A percentile compares a stretch with the other conserved stretches of the same genome.
Evolutionary conservation across 345 rosid genomes (phyloP).

Genomic region (Ailanthus altissimus): DNA sequence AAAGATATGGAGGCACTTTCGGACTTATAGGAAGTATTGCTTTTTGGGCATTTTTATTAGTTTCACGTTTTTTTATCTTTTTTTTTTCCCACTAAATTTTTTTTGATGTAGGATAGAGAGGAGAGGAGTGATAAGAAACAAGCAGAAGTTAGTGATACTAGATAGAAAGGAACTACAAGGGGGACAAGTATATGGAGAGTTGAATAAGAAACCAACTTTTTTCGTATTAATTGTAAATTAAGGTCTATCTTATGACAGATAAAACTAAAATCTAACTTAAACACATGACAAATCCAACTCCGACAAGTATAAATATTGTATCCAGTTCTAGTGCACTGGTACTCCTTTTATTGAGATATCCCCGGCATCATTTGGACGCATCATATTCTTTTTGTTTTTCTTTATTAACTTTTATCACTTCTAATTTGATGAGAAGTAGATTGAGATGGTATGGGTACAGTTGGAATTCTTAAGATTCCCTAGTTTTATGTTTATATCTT

Average conservation of each 20-base stretch:
- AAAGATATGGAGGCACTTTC: not conserved
- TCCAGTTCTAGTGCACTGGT: not conserved
- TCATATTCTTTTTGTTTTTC: not conserved
- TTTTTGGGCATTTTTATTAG: not conserved
- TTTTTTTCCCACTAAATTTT: not conserved
- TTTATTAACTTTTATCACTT: not conserved
- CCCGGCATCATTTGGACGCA: not conserved
- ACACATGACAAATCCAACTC: not conserved
- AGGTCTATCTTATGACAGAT: not conserved
- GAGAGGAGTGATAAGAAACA: not conserved
- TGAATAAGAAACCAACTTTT: not conserved
- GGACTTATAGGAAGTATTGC: not conserved
- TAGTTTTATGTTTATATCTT: constrained; percentile 4
- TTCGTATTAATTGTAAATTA: not conserved
- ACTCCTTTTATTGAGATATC: too few relatives aligned
- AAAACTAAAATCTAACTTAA: not conserved
- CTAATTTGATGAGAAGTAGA: not conserved
- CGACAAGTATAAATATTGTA: not conserved
- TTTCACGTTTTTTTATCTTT: not conserved
- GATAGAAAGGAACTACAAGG: not conserved
- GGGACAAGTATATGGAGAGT: not conserved
- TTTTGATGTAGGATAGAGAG: not conserved
- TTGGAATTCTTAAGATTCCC: not conserved
- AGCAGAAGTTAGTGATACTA: not conserved
- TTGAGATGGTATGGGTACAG: not conserved